Base-by-base conservation (phyloP, 2,329 filamentous ascomycete genomes). In the Monosporascus sp. region DNA sequence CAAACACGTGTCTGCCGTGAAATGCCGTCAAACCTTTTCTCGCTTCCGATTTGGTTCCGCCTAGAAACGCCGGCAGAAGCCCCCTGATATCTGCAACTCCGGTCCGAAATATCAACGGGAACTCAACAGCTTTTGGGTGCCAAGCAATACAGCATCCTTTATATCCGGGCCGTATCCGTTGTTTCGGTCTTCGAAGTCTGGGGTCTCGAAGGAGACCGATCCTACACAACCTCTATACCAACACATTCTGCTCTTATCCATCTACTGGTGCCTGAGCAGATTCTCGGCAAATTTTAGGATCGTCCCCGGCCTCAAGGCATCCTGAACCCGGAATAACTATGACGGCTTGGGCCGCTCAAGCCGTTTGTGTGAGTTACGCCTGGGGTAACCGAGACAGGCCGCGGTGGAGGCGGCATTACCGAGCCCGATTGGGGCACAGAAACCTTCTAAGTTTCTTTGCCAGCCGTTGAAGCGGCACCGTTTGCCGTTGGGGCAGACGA, bases 381-480 rank as follows among this genome's bases (percentile, higher is more conserved):
- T 20, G 14, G 39, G 24, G 39, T 20, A 42, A 6, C 22, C 18
- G 18, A 20, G 18, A 24, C 39, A 14, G 39, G 39, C n/a, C 9
- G 18, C 18, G 39, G 39, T 20, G 38, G 38, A 41, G 38, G 38
- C 17, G 6, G 38, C 38, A 73, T 80, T 6, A n/a, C 38, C 17
- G 17, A 41, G 38, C 38, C 17, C 17, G 70, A 22, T 34, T 49
- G 52, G 25, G 51, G 51, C 48, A 51, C 6, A 37, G 56, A 60
- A 62, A 54, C 51, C 17, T 41, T 54, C 62, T 65, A 65, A 37
- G 55, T 58, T 62, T 59, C 60, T 51, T 60, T 64, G 54, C 59
- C 54, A 41, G 53, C 44, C 49, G 50, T 34, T 24, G 57, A 47
- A 31, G 57, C 42, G 14, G 53, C 50, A 44, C 61, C 62, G 34